These are phyloP conservation scores for Volvox carteri DNA, from an alignment of 163 green algal genomes.

Conservation along the genomic window DNA sequence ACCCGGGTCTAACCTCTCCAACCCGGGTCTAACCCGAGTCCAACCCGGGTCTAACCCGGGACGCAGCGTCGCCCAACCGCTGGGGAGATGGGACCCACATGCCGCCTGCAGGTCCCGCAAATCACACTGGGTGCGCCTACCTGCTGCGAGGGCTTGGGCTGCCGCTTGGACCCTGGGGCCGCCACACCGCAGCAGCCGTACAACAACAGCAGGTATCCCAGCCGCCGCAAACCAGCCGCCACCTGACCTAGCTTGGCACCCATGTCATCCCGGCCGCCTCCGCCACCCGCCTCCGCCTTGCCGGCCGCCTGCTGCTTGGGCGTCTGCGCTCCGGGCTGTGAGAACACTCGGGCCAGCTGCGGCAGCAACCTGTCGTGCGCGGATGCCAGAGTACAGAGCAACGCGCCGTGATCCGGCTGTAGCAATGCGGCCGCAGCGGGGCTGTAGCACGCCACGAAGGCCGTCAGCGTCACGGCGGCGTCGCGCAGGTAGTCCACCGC, in stretches of 20 bases:
- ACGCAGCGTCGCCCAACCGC: too few species aligned
- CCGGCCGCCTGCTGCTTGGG: conserved; percentile 46
- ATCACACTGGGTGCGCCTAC: background rate
- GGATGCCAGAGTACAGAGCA: conserved; percentile 64
- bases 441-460: conserved; percentile 66
- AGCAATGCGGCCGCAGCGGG: conserved; percentile 67
- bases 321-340: background rate
- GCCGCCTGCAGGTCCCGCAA: too few species aligned
- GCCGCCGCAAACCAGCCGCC: conserved; percentile 10
- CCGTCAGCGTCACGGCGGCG: conserved; percentile 63
- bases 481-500: conserved; percentile 76
- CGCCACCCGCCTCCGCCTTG: background rate
- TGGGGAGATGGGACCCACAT: too few species aligned
- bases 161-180: background rate
- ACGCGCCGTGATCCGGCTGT: conserved; percentile 28
- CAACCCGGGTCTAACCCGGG: too few species aligned
- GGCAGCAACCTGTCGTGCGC: conserved; percentile 76
- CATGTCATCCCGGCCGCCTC: background rate
- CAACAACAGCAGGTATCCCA: conserved; percentile 46
- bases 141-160: background rate
- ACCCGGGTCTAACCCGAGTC: too few species aligned
- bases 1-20: too few species aligned
- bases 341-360: conserved; percentile 35
- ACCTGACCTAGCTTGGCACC: background rate
- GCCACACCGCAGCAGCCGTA: conserved; percentile 36